Evolutionary conservation across 108 stramenopile genomes (phyloP), one percentile per base, ranked within the genome.

Genomic region (Nitzschia putrida): DNA sequence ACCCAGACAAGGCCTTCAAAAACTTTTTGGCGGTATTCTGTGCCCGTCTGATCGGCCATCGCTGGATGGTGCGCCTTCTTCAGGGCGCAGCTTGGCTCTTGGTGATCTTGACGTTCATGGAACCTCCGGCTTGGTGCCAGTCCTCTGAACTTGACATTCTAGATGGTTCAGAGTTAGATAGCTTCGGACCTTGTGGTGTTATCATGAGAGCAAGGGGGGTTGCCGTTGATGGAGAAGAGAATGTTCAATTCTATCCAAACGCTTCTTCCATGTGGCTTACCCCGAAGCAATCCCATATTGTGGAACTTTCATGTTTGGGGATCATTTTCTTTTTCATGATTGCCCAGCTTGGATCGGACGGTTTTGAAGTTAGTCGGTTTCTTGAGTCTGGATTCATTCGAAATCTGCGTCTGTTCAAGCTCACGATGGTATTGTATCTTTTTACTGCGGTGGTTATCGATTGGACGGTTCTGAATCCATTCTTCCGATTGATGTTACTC

Each of bases 91-190:
- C 74, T 39, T 85, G 83, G 85, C 44, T 66, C 8, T 61, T 87
- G 20, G 79, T 88, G 21, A 34, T 87, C 44, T 59, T 92, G 24
- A 72, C 77, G 12, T 85, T 89, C 55, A 41, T 89, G 40, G 91
- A 92, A 53, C 91, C 91, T 16, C 91, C 91, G 5, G 37, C 47
- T 49, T 92, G 91, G 91, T 92, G 91, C 74, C 80, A 76, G 40
- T 53, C 26, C 37, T 53, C 66, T 25, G 66, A 74, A 26, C 57
- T 77, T 18, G 53, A 66, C 1, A 61, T 66, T 37, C 56, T 51
- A 41, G 12, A 53, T 0, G 54, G 58, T 24, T 13, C 53, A 3
- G 23, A 18, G 24, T 26, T 61, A 25, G 53, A 68, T 24, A 68
- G 52, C n/a, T 64, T 55, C 49, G 78, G 65, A 39, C 68, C 74